Conservation (phyloP, 352 stramenopile genomes). For the Elongisporangium anandrum region DNA sequence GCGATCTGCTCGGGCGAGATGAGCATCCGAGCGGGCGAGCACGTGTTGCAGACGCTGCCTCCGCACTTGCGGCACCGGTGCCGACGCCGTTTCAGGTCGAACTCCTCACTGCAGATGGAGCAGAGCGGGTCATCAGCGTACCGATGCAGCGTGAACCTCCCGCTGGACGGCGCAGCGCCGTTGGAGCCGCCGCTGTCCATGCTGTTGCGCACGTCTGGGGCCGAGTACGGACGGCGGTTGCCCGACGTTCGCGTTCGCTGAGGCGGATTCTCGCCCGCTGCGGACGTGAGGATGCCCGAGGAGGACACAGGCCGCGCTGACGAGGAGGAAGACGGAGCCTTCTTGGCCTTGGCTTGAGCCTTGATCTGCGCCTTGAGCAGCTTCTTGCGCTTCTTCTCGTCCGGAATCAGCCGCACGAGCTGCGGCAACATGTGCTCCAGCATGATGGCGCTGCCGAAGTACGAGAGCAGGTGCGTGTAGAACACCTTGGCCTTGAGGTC, state of each 20-base stretch:
- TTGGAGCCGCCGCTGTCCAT: conserved; percentile 25
- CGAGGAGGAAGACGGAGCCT: not conserved
- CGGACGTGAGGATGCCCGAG: conserved; percentile 20
- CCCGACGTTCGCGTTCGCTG: conserved; percentile 13
- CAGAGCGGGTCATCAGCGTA: conserved; percentile 60
- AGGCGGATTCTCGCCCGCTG: conserved; percentile 18
- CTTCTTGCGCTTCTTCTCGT: conserved; percentile 36
- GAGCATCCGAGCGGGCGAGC: conserved; percentile 69
- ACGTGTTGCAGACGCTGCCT: conserved; percentile 59
- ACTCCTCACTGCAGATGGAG: conserved; percentile 72
- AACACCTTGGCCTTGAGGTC: conserved; percentile 60
- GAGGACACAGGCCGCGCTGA: conserved; percentile 68
- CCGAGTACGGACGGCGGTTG: conserved; percentile 31
- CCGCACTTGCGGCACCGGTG: conserved; percentile 78
- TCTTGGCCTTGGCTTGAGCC: not conserved
- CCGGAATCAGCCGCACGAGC: conserved; percentile 30
- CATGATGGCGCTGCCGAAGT: conserved; percentile 26
- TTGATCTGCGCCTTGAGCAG: conserved; percentile 57
- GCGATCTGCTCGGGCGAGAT: conserved; percentile 66
- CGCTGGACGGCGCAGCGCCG: conserved; percentile 19
- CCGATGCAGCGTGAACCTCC: conserved; percentile 24
- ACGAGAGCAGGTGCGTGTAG: conserved; percentile 43
- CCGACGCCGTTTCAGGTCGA: conserved; percentile 70
- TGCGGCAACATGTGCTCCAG: conserved; percentile 78
- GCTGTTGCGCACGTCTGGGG: conserved; percentile 39